phyloP scores from a whole-genome alignment of 257 asterid genomes.

The Ballota nigra region DNA sequence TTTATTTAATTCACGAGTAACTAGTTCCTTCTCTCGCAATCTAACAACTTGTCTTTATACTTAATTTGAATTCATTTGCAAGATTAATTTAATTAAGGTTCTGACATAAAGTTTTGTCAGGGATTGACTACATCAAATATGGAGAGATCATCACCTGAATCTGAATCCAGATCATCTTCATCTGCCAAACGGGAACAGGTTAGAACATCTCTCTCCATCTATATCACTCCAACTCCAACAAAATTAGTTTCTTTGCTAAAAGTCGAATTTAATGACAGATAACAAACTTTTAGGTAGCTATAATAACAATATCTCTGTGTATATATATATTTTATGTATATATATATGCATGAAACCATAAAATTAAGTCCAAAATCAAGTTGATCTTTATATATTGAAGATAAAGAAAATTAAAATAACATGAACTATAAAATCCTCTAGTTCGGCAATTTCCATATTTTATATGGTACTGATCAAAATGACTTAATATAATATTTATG shows the following conservation, averaged over 20 bases:
- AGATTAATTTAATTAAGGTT: background rate
- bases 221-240: no score
- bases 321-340: no score
- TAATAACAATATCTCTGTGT: no score
- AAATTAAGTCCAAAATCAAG: background rate
- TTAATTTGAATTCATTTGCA: background rate
- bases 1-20: background rate
- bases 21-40: slow-evolving; percentile 14
- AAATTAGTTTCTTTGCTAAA: no score
- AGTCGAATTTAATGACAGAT: no score
- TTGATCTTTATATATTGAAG: background rate
- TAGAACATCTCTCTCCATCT: background rate
- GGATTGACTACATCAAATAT: slow-evolving; percentile 25
- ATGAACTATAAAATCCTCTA: background rate
- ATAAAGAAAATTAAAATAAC: background rate
- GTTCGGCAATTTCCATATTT: background rate
- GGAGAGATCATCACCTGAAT: slow-evolving; percentile 49
- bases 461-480: no score
- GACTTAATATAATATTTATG: no score
- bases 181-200: slow-evolving; percentile 45
- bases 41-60: background rate
- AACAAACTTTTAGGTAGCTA: no score
- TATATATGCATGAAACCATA: background rate
- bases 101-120: slow-evolving; percentile 18
- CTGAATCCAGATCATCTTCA: slow-evolving; percentile 53